phyloP scores from a whole-genome alignment of 305 asterid genomes.

The Fraxinus xanthoxyloides region DNA sequence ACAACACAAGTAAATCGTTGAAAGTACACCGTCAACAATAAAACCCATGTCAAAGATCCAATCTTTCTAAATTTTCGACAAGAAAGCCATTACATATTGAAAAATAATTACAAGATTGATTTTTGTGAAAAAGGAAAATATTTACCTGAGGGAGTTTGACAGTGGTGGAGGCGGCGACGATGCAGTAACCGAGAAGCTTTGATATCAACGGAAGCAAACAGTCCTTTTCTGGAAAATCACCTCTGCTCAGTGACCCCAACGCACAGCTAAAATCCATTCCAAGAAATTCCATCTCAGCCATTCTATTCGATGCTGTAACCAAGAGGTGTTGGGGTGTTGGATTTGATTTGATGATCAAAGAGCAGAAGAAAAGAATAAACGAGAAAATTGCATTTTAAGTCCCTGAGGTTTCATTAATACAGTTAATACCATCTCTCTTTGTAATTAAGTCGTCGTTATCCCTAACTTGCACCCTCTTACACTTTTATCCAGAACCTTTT shows the following conservation, averaged over 20 bases:
- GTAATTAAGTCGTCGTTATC: background rate
- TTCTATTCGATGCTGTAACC: slow-evolving; percentile 1
- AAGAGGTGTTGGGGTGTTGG: background rate
- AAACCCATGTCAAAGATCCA: slow-evolving; percentile 21
- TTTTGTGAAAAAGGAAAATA: background rate
- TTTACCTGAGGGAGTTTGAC: slow-evolving; percentile 82
- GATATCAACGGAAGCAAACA: slow-evolving; percentile 91
- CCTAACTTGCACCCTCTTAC: background rate
- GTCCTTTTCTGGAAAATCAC: slow-evolving; percentile 81
- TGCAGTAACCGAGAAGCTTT: slow-evolving; percentile 78
- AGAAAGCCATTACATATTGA: background rate
- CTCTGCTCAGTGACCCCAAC: slow-evolving; percentile 62
- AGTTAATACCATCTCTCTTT: background rate
- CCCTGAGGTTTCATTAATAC: background rate
- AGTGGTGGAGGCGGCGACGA: slow-evolving; percentile 90
- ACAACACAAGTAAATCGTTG: background rate
- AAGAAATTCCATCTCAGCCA: slow-evolving; percentile 65
- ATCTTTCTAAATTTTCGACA: slow-evolving; percentile 9
- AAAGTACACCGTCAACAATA: background rate
- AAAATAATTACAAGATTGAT: background rate
- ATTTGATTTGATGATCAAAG: background rate
- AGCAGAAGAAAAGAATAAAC: background rate
- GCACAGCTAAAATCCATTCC: slow-evolving; percentile 96
- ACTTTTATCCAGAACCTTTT: background rate
- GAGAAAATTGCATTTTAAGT: background rate